phyloP scores from a whole-genome alignment of 2,329 filamentous ascomycete genomes.

The Colletotrichum lindemuthianum region DNA sequence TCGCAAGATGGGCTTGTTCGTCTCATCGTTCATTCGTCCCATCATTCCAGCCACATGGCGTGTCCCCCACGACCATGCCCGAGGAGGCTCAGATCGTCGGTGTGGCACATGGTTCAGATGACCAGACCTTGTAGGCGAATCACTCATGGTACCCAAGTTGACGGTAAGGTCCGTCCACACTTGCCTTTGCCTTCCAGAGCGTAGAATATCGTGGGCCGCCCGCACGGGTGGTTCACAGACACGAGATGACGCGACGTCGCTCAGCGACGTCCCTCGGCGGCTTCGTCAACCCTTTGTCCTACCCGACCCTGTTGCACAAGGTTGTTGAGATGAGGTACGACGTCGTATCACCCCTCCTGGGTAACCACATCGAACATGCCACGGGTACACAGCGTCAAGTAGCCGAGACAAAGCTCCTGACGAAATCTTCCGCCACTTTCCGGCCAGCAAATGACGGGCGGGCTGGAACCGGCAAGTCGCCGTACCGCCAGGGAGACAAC shows the following conservation, averaged over 20 bases:
- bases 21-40: background rate
- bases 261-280: conserved; percentile 12
- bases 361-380: conserved; percentile 9
- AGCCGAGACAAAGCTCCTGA: background rate
- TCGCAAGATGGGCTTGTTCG: background rate
- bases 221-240: conserved; percentile 17
- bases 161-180: background rate
- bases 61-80: background rate
- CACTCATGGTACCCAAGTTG: no score
- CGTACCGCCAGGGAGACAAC: background rate
- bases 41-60: background rate
- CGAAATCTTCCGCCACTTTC: conserved; percentile 1
- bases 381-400: conserved; percentile 5
- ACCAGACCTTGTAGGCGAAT: no score
- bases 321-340: background rate
- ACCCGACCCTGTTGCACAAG: background rate
- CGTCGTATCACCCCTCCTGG: background rate
- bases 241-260: conserved; percentile 10
- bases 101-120: no score
- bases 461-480: background rate
- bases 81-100: background rate
- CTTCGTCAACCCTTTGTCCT: background rate
- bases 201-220: background rate
- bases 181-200: background rate
- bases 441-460: background rate